Conservation (phyloP, 1,284 basidiomycete genomes). For the Pseudozyma sp. region DNA sequence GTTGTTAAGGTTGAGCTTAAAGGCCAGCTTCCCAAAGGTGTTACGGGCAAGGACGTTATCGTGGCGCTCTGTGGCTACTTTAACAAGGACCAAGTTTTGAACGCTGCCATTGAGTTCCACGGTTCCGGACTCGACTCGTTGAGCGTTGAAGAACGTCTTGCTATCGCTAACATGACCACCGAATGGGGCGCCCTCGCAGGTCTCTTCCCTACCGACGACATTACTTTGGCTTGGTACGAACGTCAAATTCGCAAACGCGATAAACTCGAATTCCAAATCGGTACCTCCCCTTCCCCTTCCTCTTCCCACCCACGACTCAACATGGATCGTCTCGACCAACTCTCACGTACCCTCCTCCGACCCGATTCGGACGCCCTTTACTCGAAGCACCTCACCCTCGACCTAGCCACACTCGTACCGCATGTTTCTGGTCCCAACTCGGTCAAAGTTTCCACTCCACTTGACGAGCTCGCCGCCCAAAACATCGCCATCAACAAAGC, state of each 20-base stretch:
- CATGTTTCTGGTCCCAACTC: conserved; percentile 97
- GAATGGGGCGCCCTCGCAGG: conserved; percentile 98
- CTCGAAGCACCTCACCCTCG: conserved; percentile 87
- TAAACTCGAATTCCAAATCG: conserved; percentile 78
- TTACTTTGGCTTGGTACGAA: conserved; percentile 88
- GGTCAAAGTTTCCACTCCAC: conserved; percentile 92
- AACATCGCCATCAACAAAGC: conserved; percentile 93
- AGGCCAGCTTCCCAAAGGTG: conserved; percentile 84
- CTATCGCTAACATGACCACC: conserved; percentile 91
- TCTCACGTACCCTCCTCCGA: conserved; percentile 74
- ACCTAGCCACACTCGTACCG: conserved; percentile 91
- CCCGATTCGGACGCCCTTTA: conserved; percentile 87
- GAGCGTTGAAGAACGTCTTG: conserved; percentile 89
- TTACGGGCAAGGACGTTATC: conserved; percentile 98
- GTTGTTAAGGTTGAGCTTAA: conserved; percentile 94
- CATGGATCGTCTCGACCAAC: conserved; percentile 75
- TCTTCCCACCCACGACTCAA: conserved; percentile 85
- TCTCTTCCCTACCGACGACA: conserved; percentile 91
- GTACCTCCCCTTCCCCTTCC: conserved; percentile 73
- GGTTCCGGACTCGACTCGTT: conserved; percentile 88
- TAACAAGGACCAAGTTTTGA: conserved; percentile 96
- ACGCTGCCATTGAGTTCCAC: conserved; percentile 97
- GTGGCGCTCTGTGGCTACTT: conserved; percentile 96
- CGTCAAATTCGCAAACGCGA: conserved; percentile 81
- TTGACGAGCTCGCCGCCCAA: conserved; percentile 81